Base-by-base conservation (phyloP, 345 rosid genomes). In the Gossypium rotundifolium region DNA sequence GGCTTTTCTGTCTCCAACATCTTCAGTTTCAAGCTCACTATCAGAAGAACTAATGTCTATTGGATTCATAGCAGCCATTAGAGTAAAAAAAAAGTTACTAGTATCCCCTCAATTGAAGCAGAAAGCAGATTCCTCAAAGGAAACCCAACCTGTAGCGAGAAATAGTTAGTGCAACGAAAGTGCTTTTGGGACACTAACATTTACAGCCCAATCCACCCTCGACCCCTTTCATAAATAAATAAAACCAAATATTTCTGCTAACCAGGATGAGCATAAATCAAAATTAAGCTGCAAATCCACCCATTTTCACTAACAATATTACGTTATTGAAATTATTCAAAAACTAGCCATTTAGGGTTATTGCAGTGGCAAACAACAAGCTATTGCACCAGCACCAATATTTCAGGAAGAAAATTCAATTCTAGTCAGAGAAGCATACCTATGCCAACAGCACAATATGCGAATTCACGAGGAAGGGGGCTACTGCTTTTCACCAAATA, bases 1-100 rank as follows among this genome's bases (percentile, higher is more conserved):
- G 46, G 65, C 5, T 66, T 71, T 76, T 71, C 44, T 23, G 27
- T 75, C 77, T 61, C 62, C 49, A 74, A 70, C 57, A 48, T 87
- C 84, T 62, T 82, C 88, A 29, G 84, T 55, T 72, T 86, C 93
- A 1, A 71, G 66, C 16, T 92, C 97, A 78, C 94, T 90, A 74
- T 94, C 97, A 74, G 95, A 88, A 23, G 97, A 94, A 84, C 97
- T 92, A 53, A 92, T 90, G 61, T 89, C 89, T 81, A 94, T 94
- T 71, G 88, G 81, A 46, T 74, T 74, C 72, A 76, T 69, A 11
- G 83, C 79, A 69, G 84, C 86, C 83, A 83, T 79, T 71, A 54
- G 61, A 72, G 71, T 66, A 14, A 52, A 79, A n/a, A n/a, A 33
- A 9, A 14, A 48, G 62, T 38, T 22, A 54, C 16, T 71, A 74